Evolutionary conservation across 2,329 filamentous ascomycete species (phyloP), one percentile per base, ranked within the genome.

Genomic region (Exserohilum turcica): DNA sequence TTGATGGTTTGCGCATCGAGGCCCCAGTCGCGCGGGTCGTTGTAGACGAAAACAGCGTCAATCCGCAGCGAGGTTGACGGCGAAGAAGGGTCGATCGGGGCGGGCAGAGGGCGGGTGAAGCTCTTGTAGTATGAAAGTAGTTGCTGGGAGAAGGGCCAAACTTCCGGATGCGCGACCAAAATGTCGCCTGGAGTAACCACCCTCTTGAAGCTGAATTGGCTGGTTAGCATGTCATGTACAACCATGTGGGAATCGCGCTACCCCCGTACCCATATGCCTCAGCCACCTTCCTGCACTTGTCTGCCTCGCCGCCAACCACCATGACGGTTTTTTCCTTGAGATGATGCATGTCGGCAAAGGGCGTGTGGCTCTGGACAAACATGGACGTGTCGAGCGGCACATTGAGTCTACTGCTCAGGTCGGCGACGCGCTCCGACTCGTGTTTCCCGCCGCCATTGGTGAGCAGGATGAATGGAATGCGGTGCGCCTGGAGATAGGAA

Each of bases 1-100:
- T 89, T 75, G 52, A 97, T 88, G 64, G 97, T 79, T 70, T 96
- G 90, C 2, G 86, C 86, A 73, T 97, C 93, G 8, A 97, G 82
- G 0, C 90, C 92, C 94, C 94, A 99, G 78, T 99, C 94, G 50
- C 94, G 85, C 3, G 94, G 92, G 74, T 97, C 94, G 73, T 96
- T 96, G 82, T 93, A 97, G 6, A 97, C 89, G 67, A 97, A 89
- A 24, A 97, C 85, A 24, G 92, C 92, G 68, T 96, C 91, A 63
- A 99, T 88, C 64, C 91, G 92, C 42, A 93, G 81, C 15, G 79
- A 81, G 12, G 78, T 76, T 0, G 74, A 74, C 2, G 74, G 79
- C 54, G 79, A 77, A 13, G 72, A 68, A 32, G 80, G 71, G 45
- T 78, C 74, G 58, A 82, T 77, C 10, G 78, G 79, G 7, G 61